phyloP scores from a whole-genome alignment of 148 eudicot species.

The Oxyria digyna region DNA sequence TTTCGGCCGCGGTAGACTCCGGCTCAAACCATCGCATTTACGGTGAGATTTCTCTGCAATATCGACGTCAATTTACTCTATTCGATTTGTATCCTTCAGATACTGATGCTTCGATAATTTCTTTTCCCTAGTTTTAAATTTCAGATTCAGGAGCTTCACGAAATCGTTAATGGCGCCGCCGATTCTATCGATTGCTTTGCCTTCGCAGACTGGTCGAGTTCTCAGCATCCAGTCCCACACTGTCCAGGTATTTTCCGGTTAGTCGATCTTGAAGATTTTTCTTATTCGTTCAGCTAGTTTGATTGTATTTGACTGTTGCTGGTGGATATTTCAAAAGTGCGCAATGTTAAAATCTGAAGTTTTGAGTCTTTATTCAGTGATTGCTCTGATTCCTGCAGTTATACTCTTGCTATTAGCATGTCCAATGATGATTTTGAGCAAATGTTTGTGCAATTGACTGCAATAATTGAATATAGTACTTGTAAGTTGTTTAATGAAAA shows the following conservation, averaged over 20 bases:
- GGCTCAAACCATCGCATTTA: background rate
- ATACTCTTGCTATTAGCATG: background rate
- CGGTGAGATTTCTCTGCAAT: background rate
- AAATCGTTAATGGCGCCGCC: conserved; percentile 60
- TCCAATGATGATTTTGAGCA: background rate
- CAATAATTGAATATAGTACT: background rate
- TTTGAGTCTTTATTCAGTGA: background rate
- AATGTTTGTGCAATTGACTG: background rate
- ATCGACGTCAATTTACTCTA: background rate
- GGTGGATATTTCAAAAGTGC: background rate
- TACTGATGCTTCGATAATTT: background rate
- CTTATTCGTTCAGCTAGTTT: background rate
- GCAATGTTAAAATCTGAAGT: background rate
- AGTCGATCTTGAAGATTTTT: background rate
- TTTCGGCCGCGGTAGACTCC: background rate
- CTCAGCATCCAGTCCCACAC: conserved; percentile 97
- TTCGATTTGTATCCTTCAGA: background rate
- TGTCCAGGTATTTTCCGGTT: conserved; percentile 54
- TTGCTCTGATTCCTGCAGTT: background rate
- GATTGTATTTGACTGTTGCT: background rate
- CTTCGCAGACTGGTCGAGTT: conserved; percentile 86
- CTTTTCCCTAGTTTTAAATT: background rate
- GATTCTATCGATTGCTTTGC: conserved; percentile 67
- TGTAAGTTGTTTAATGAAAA: background rate
- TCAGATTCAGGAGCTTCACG: conserved; percentile 23